Conservation (phyloP, 306 rosid genomes). For the Cicer bijugum region DNA sequence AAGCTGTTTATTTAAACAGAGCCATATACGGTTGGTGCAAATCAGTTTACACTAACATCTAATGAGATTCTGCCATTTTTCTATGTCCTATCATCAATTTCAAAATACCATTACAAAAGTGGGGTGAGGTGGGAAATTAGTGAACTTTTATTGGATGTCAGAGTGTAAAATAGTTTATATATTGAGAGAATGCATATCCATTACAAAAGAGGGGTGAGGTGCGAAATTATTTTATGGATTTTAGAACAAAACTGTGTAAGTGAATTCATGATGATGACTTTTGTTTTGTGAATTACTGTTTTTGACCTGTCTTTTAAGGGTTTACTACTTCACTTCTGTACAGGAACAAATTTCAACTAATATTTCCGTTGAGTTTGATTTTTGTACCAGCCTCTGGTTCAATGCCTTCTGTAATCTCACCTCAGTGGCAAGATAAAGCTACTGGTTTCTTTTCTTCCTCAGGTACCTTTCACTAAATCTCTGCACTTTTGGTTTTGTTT, state of each 20-base stretch:
- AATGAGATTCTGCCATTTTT: neutral
- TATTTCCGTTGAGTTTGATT: conserved; percentile 45
- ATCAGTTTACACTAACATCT: neutral
- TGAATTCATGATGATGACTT: conserved; percentile 25
- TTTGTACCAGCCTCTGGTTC: conserved; percentile 48
- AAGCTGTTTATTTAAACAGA: neutral
- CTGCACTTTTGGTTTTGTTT: neutral
- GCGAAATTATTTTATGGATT: conserved; percentile 5
- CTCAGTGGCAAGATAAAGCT: conserved; percentile 95
- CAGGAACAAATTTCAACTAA: conserved; percentile 54
- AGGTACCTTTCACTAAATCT: conserved; percentile 52
- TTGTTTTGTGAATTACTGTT: conserved; percentile 26
- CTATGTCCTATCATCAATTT: neutral
- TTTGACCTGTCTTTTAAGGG: conserved; percentile 19
- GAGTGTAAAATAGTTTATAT: neutral
- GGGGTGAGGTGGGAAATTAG: neutral
- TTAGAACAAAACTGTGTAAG: neutral
- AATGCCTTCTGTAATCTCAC: conserved; percentile 75
- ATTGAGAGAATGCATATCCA: neutral
- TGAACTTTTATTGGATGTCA: neutral
- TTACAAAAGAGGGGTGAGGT: neutral
- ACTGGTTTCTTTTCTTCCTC: conserved; percentile 87
- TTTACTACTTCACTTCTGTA: conserved; percentile 29
- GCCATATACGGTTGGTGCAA: neutral
- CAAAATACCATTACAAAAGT: neutral